Conservation (phyloP, 1,284 basidiomycete species). For the Naganishia sp. region DNA sequence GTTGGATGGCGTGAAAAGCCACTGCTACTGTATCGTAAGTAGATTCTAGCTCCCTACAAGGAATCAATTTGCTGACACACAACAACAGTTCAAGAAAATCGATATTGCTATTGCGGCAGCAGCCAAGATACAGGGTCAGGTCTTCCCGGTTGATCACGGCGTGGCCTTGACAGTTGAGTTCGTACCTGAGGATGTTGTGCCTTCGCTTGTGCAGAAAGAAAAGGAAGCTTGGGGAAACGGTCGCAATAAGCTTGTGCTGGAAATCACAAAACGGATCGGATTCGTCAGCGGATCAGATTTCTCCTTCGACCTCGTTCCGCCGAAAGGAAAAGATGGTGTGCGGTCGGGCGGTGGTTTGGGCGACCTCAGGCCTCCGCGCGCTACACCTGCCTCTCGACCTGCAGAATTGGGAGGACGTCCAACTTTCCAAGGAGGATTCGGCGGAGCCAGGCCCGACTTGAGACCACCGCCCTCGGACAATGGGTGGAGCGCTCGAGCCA, state of each 20-base stretch:
- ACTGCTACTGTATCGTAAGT: constrained; percentile 32
- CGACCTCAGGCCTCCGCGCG: constrained; percentile 8
- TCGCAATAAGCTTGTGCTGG: constrained; percentile 44
- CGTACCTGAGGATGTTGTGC: constrained; percentile 42
- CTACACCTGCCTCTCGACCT: constrained; percentile 26
- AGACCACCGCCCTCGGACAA: constrained; percentile 16
- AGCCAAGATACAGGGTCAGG: constrained; percentile 19
- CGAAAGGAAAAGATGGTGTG: constrained; percentile 22
- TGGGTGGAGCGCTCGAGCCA: constrained; percentile 10
- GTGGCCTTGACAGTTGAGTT: constrained; percentile 47
- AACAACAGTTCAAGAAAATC: constrained; percentile 20
- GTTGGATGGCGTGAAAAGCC: constrained; percentile 33
- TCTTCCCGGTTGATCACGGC: constrained; percentile 33
- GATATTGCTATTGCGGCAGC: constrained; percentile 27
- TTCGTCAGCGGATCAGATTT: constrained; percentile 25
- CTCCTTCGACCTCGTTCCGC: constrained; percentile 33
- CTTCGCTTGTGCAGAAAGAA: constrained; percentile 43
- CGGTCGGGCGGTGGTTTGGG: constrained; percentile 36
- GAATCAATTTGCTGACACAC: neutral
- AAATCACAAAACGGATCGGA: constrained; percentile 33
- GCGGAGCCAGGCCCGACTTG: constrained; percentile 3
- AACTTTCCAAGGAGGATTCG: neutral
- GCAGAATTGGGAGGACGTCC: constrained; percentile 10
- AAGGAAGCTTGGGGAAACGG: constrained; percentile 50
- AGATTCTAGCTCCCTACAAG: too few species aligned